Base-by-base conservation (phyloP, 768 basidiomycete species). In the Russula vinacea region DNA sequence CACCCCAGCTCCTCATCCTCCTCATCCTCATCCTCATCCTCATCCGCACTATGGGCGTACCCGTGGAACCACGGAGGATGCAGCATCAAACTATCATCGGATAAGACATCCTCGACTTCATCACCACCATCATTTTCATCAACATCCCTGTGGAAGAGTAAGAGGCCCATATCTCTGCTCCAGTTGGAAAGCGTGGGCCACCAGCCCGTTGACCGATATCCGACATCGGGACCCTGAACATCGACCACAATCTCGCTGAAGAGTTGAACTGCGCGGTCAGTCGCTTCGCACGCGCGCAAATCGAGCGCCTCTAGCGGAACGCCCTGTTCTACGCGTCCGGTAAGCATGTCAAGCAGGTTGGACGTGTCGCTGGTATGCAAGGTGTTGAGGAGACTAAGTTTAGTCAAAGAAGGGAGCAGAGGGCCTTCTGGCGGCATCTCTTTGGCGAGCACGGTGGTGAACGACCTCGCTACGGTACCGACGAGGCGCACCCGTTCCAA, bases 211-310 rank as follows among this genome's bases (percentile, higher is more conserved):
- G n/a, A 22, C 45, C 45, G 45, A 47, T 11, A 47, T 4, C 9
- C 22, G 3, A 0, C n/a, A 11, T 47, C 45, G 11, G 45, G 45
- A 11, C 11, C n/a, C 11, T 47, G 45, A 22, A 47, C 22, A 1
- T 24, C 45, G 10, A 47, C 22, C 22, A 47, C 45, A 22, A 47
- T n/a, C 22, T 47, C 45, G 5, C 45, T 22, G 5, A 47, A 24
- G 22, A 13, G 45, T 47, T 22, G n/a, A 24, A 56, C 79, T 56
- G 82, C 40, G 9, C 9, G 40, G 7, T 40, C 40, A 1, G 5
- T 7, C 24, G 39, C 40, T 5, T 14, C 26, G 24, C 55, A 56
- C 19, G 29, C 39, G 8, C 39, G 17, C 9, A 56, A 40, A 42
- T 56, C 55, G 26, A 56, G 55, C 40, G 26, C 19, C 39, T 29